Evolutionary conservation across 2,329 filamentous ascomycete genomes (phyloP).

Genomic region (Cladophialophora yegresii): DNA sequence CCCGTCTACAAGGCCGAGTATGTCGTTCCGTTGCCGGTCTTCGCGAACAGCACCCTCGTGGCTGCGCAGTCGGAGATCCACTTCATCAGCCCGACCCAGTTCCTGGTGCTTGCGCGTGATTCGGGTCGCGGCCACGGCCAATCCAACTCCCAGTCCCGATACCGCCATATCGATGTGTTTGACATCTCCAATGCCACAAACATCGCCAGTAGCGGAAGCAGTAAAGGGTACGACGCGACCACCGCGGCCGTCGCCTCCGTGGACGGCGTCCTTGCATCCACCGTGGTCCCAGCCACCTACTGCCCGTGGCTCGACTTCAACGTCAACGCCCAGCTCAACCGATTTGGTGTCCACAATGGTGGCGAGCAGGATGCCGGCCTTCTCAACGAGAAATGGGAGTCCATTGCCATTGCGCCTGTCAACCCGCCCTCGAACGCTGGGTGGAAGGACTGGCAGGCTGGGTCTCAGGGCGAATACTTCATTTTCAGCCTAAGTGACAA

Average conservation of each 20-base stretch:
- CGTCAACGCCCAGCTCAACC: slow-evolving; percentile 62
- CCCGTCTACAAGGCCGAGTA: slow-evolving; percentile 62
- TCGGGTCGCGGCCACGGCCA: slow-evolving; percentile 61
- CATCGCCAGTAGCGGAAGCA: slow-evolving; percentile 53
- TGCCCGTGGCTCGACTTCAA: slow-evolving; percentile 71
- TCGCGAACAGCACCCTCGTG: slow-evolving; percentile 55
- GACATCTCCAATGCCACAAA: slow-evolving; percentile 65
- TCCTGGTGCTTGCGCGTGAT: slow-evolving; percentile 68
- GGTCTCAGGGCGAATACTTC: slow-evolving; percentile 62
- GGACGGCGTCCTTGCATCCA: slow-evolving; percentile 56
- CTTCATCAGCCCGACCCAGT: slow-evolving; percentile 63
- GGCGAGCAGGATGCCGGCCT: slow-evolving; percentile 60
- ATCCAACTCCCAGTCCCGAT: slow-evolving; percentile 56
- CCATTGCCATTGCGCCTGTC: slow-evolving; percentile 63
- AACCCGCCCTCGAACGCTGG: slow-evolving; percentile 43
- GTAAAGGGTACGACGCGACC: slow-evolving; percentile 40
- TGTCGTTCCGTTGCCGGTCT: slow-evolving; percentile 65
- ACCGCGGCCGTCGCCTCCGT: slow-evolving; percentile 51
- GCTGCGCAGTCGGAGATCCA: slow-evolving; percentile 71
- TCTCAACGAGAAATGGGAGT: slow-evolving; percentile 79
- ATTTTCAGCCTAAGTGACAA: slow-evolving; percentile 70
- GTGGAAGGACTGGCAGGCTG: slow-evolving; percentile 30
- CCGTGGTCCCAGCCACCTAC: slow-evolving; percentile 61
- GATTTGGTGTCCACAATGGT: slow-evolving; percentile 70
- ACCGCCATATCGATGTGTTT: slow-evolving; percentile 70